phyloP scores from a whole-genome alignment of 2,329 filamentous ascomycete genomes.

The Aureobasidium subglaciale region DNA sequence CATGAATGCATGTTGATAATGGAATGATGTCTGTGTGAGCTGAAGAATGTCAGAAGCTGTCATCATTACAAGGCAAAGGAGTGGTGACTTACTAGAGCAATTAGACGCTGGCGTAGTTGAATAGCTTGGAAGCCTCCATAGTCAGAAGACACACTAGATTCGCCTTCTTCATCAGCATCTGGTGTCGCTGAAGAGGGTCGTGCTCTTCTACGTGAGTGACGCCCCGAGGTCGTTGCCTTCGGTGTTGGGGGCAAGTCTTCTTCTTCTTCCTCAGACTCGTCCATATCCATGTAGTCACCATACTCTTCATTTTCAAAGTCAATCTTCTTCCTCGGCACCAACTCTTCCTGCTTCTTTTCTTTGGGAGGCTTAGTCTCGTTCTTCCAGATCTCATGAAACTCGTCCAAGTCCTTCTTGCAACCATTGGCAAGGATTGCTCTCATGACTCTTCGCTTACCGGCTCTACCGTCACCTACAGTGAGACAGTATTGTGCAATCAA shows the following conservation, averaged over 20 bases:
- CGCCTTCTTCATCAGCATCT: neutral
- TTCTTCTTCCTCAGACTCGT: conserved; percentile 33
- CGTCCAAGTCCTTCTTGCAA: conserved; percentile 40
- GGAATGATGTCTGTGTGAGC: neutral
- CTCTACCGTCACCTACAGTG: conserved; percentile 30
- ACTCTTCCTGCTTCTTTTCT: conserved; percentile 40
- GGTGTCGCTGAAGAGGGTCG: neutral
- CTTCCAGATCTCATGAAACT: conserved; percentile 61
- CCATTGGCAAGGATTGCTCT: conserved; percentile 64
- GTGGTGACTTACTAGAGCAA: conserved; percentile 38
- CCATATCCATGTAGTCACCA: conserved; percentile 54
- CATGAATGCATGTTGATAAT: conserved; percentile 34
- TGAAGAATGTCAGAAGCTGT: neutral
- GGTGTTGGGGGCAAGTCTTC: conserved; percentile 27
- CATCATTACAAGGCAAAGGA: neutral
- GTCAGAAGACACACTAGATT: conserved; percentile 18
- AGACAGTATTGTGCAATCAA: conserved; percentile 56
- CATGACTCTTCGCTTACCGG: conserved; percentile 48
- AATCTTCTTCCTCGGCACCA: conserved; percentile 35
- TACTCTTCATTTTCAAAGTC: conserved; percentile 55
- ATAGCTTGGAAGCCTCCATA: conserved; percentile 49
- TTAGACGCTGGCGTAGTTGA: conserved; percentile 54
- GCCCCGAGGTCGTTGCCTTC: conserved; percentile 10
- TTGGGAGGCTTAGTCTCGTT: conserved; percentile 51
- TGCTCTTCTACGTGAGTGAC: conserved; percentile 6